These are phyloP conservation scores for Gryganskiella cystojenkinii DNA, from an alignment of 192 early-diverging fungal species.

Conservation along the genomic window DNA sequence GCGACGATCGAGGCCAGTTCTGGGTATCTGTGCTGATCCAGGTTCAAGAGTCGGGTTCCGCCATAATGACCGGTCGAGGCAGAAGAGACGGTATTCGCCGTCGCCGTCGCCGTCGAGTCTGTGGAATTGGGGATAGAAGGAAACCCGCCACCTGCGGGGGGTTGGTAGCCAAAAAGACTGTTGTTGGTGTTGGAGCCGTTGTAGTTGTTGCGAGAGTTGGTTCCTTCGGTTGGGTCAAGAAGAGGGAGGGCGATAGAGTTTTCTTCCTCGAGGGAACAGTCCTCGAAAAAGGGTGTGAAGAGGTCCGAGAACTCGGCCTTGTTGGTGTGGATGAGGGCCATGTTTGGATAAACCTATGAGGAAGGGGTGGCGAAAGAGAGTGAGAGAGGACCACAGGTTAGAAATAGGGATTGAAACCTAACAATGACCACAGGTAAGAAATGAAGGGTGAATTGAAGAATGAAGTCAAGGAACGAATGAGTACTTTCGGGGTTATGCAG, in stretches of 20 bases:
- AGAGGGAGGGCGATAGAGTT: background rate
- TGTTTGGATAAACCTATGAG: background rate
- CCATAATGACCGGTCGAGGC: background rate
- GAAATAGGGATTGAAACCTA: no score
- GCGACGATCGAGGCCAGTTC: constrained; percentile 3
- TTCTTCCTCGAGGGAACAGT: constrained; percentile 13
- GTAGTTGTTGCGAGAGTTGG: no score
- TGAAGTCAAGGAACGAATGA: no score
- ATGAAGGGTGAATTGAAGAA: no score
- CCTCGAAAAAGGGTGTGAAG: constrained; percentile 23
- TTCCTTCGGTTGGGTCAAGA: background rate
- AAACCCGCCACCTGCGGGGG: no score
- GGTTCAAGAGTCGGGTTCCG: constrained; percentile 15
- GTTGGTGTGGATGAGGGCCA: constrained; percentile 18
- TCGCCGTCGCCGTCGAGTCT: no score
- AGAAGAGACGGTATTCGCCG: background rate
- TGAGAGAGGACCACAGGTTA: background rate
- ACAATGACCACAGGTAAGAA: no score
- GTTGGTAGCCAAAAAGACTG: no score
- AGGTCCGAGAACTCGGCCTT: constrained; percentile 19
- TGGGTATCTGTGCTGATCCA: constrained; percentile 7
- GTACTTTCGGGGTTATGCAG: no score
- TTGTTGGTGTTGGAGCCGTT: no score
- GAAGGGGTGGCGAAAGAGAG: background rate
- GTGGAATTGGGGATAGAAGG: no score